Evolutionary conservation across 805 yeast genomes (phyloP).

Genomic region (Starmerella kuoi): DNA sequence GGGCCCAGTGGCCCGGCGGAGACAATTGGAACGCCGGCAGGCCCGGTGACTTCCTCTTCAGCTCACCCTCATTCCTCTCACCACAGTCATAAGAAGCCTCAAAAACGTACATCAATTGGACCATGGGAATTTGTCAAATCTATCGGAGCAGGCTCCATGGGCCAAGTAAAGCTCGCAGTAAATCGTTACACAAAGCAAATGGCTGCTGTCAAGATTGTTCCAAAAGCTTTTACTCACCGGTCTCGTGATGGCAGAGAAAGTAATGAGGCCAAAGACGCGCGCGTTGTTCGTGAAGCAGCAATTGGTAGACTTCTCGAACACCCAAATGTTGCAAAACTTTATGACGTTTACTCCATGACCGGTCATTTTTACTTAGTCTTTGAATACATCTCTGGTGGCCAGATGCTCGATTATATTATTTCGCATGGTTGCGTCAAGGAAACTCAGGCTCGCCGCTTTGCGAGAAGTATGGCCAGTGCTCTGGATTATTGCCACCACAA

Average conservation of each 20-base stretch:
- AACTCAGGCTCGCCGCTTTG: constrained; percentile 85
- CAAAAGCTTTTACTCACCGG: constrained; percentile 63
- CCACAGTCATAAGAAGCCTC: background rate
- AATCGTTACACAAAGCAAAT: constrained; percentile 64
- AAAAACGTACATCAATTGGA: constrained; percentile 71
- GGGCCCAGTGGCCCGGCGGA: too few relatives aligned
- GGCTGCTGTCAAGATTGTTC: constrained; percentile 82
- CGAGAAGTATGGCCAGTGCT: constrained; percentile 89
- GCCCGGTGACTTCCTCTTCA: background rate
- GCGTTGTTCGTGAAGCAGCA: constrained; percentile 93
- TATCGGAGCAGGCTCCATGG: constrained; percentile 98
- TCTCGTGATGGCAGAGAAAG: constrained; percentile 31
- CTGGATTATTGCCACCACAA: constrained; percentile 86
- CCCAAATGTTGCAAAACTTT: constrained; percentile 80
- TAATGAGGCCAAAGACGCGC: constrained; percentile 52
- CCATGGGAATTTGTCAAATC: constrained; percentile 95
- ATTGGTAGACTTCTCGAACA: constrained; percentile 81
- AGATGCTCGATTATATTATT: constrained; percentile 91
- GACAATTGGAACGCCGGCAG: background rate
- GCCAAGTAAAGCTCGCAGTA: constrained; percentile 88
- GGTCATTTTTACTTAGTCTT: constrained; percentile 93
- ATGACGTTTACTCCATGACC: constrained; percentile 92
- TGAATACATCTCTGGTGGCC: constrained; percentile 95
- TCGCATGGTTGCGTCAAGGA: constrained; percentile 92
- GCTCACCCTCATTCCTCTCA: background rate